These are phyloP conservation scores for Cylindrotheca closterium DNA, from an alignment of 108 stramenopile species.

Conservation along the genomic window DNA sequence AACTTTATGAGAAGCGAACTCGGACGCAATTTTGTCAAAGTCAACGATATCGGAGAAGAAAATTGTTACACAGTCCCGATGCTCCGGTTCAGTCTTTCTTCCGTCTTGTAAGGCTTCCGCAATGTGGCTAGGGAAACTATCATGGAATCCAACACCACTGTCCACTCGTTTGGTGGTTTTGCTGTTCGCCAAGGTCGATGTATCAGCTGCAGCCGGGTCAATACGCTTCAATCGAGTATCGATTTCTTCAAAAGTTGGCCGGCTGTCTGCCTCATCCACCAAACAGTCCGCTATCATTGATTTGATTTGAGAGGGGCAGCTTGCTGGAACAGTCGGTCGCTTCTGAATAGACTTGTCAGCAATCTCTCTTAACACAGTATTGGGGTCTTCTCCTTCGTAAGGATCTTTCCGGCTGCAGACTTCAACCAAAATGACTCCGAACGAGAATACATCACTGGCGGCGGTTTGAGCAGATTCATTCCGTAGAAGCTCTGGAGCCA, in stretches of 20 bases:
- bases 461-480: constrained; percentile 39
- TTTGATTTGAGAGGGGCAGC: constrained; percentile 2
- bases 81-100: constrained; percentile 34
- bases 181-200: background rate
- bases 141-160: background rate
- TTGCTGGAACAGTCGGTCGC: constrained; percentile 20
- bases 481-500: constrained; percentile 82
- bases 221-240: constrained; percentile 2
- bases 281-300: constrained; percentile 23
- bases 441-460: constrained; percentile 52
- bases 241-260: constrained; percentile 25
- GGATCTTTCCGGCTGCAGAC: constrained; percentile 47
- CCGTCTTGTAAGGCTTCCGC: constrained; percentile 38
- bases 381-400: constrained; percentile 46
- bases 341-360: constrained; percentile 13
- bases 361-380: constrained; percentile 10
- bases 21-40: constrained; percentile 38
- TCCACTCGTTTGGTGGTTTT: background rate
- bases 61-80: constrained; percentile 28
- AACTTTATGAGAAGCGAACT: constrained; percentile 28
- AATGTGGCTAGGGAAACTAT: constrained; percentile 43
- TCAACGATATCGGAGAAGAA: constrained; percentile 49
- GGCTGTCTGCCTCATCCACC: background rate
- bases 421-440: constrained; percentile 59
- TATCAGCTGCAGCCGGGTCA: background rate